These are phyloP conservation scores for Anaeromyces robustus DNA, from an alignment of 192 early-diverging fungal genomes.

Conservation along the genomic window DNA sequence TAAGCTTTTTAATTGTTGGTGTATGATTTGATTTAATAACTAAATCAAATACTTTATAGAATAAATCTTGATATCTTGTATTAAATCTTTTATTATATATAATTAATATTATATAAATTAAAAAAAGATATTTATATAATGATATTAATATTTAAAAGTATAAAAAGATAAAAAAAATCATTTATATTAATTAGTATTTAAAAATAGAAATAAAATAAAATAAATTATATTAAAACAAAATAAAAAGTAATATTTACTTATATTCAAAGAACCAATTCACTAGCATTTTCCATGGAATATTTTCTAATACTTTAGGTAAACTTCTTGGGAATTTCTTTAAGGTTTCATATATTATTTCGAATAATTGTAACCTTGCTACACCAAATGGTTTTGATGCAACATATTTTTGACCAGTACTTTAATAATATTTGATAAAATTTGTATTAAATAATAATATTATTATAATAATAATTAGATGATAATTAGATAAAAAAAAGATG, in stretches of 20 bases:
- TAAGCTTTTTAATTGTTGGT: neutral
- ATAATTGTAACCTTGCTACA: neutral
- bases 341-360: neutral
- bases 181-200: no score
- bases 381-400: neutral
- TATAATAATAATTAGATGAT: no score
- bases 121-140: no score
- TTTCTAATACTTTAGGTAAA: neutral
- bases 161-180: no score
- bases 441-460: no score
- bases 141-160: no score
- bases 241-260: neutral
- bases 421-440: no score
- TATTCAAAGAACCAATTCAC: neutral
- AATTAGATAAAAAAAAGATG: no score
- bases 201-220: no score
- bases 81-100: neutral
- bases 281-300: neutral
- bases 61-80: neutral
- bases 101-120: neutral
- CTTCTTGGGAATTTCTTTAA: neutral
- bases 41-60: neutral
- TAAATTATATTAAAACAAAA: no score
- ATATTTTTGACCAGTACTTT: neutral
- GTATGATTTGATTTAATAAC: neutral